Evolutionary conservation across 2,329 filamentous ascomycete genomes (phyloP), one percentile per base, ranked within the genome.

Genomic region (Alternaria incomplexa): DNA sequence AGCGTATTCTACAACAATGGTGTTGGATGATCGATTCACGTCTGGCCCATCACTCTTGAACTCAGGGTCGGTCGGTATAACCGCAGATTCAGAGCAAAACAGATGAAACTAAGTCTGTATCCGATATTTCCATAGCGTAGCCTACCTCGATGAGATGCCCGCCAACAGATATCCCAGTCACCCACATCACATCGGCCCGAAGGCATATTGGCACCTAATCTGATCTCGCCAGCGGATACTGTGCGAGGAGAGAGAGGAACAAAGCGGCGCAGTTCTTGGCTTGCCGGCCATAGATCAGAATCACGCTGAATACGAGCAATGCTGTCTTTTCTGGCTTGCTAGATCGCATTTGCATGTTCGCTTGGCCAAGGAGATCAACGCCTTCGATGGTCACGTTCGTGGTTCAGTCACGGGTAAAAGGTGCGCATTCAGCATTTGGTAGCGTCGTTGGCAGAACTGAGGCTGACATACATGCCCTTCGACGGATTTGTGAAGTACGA

Each of bases 371-470:
- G 22, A 10, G 15, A 26, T 11, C 7, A 25, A 8, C 6, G 13
- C 26, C 6, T 47, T 47, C 13, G 3, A 25, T 25, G 8, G 22
- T 11, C 36, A 40, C 36, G 36, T 40, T 2, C n/a, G 9, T 17
- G 36, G n/a, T 17, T 0, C 1, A 0, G n/a, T n/a, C n/a, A n/a
- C n/a, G n/a, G n/a, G n/a, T n/a, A n/a, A n/a, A n/a, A n/a, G n/a
- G n/a, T n/a, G 22, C 45, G 45, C 13, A n/a, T 10, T 11, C 13
- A 2, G 15, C 5, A n/a, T 10, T 26, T 23, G 23, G 0, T 22
- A 12, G 2, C 5, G 22, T 6, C 1, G 22, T 11, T 25, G 2
- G 22, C 6, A 47, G 0, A 5, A 47, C 0, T 1, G 22, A 4
- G 3, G 1, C 4, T 25, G 13, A 3, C 13, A 46, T 25, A 0